Base-by-base conservation (phyloP, 805 yeast species). In the Candida silvicultrix region DNA sequence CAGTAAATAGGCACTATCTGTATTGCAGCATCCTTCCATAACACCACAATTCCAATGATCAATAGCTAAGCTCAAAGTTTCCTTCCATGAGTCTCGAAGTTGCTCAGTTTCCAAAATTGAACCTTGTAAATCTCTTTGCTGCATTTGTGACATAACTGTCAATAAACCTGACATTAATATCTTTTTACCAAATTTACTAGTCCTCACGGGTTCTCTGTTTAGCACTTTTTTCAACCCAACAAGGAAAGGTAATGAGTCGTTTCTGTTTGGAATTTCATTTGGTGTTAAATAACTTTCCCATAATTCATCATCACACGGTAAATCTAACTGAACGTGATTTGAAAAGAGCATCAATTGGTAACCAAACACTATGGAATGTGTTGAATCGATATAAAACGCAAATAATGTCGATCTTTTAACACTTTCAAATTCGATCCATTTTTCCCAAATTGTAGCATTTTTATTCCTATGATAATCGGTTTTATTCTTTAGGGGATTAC, bases 361-460 rank as follows among this genome's bases (percentile, higher is more conserved):
- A 6, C 95, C 85, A 62, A 84, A 87, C 42, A 85, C 75, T 15
- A 84, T 78, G 35, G 89, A 85, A 66, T 89, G 95, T 2, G 83
- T 74, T 2, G 85, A 81, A 63, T 88, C 96, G 56, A 85, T 70
- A 59, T 83, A 84, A 60, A 88, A 89, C 14, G 95, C 89, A 80
- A 85, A 79, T 48, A 82, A 78, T 1, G 95, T 86, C 1, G 85
- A 75, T 47, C 96, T 66, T 59, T 88, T 88, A 71, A 85, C 70
- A 42, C 82, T 77, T 63, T 88, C 96, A 37, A 80, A 78, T 45
- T 85, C 88, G 14, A 88, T 82, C 96, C 96, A 88, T 52, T 75
- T 70, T 64, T 73, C 55, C 77, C 79, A 74, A 57, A 81, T 65
- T 2, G 66, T 57, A 5, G 55, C 57, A 40, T 62, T 50, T 60